Conservation (phyloP, 805 yeast species). For the Kuraishia piskuri region DNA sequence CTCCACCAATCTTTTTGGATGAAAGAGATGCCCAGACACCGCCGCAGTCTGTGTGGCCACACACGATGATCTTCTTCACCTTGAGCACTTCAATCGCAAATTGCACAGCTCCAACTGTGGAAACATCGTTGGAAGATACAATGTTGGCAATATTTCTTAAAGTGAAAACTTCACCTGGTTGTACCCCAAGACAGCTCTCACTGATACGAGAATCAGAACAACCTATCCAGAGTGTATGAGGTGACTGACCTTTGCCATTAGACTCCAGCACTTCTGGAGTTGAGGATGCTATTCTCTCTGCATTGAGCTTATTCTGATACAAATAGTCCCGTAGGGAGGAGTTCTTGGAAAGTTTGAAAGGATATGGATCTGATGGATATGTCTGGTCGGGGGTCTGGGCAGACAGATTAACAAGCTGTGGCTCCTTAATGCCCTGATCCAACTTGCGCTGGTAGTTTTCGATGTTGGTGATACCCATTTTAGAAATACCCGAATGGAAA, state of each 20-base stretch:
- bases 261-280: slow-evolving; percentile 51
- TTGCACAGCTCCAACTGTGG: slow-evolving; percentile 73
- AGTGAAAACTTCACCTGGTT: slow-evolving; percentile 88
- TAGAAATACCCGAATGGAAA: neutral
- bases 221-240: slow-evolving; percentile 90
- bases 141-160: slow-evolving; percentile 84
- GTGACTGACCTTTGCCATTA: slow-evolving; percentile 81
- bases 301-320: slow-evolving; percentile 35
- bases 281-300: slow-evolving; percentile 35
- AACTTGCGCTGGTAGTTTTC: slow-evolving; percentile 1
- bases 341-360: slow-evolving; percentile 37
- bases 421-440: neutral
- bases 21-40: slow-evolving; percentile 79
- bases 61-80: slow-evolving; percentile 72
- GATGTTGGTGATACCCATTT: slow-evolving; percentile 1
- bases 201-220: slow-evolving; percentile 90
- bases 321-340: slow-evolving; percentile 42
- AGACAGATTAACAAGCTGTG: neutral
- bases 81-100: slow-evolving; percentile 80
- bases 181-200: slow-evolving; percentile 62
- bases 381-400: neutral
- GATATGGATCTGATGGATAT: slow-evolving; percentile 10
- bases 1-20: slow-evolving; percentile 55
- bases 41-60: slow-evolving; percentile 96
- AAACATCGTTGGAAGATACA: slow-evolving; percentile 60